Evolutionary conservation across 805 yeast genomes (phyloP).

Genomic region (Saturnispora serradocipensis): DNA sequence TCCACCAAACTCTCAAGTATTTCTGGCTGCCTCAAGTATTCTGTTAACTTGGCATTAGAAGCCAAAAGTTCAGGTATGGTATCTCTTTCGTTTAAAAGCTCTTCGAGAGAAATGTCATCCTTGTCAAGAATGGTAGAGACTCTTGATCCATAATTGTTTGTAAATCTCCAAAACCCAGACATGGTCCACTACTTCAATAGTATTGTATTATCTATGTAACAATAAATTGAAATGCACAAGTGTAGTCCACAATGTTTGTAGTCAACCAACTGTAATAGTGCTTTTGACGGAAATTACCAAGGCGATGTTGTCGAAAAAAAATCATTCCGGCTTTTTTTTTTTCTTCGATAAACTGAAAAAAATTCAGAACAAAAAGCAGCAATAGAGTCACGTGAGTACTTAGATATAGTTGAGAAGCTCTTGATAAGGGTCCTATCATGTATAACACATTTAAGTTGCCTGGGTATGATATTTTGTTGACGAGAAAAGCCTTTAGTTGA

Average conservation of each 20-base stretch:
- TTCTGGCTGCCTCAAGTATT: conserved; percentile 71
- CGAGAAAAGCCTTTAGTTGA: not conserved
- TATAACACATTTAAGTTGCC: not conserved
- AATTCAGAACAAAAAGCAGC: not conserved
- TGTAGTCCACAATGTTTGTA: not conserved
- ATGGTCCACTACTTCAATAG: conserved; percentile 11
- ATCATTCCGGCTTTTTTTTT: not conserved
- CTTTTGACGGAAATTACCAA: not conserved
- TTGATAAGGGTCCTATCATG: not conserved
- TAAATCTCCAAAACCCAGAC: conserved; percentile 32
- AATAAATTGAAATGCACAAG: not conserved
- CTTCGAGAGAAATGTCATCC: conserved; percentile 40
- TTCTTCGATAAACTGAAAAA: not conserved
- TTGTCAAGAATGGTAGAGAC: conserved; percentile 44
- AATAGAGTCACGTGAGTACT: not conserved
- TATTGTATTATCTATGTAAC: not conserved
- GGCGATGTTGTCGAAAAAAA: conserved; percentile 1
- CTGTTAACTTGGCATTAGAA: conserved; percentile 66
- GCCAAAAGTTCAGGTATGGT: conserved; percentile 63
- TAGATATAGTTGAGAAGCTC: not conserved
- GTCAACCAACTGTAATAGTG: not conserved
- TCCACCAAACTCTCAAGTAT: conserved; percentile 60
- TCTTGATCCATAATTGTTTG: conserved; percentile 49
- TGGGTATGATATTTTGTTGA: not conserved
- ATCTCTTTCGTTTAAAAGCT: conserved; percentile 66